Percentiles rank a stretch among this genome's conserved stretches.
phyloP scores from a whole-genome alignment of 768 basidiomycete species.

The Hydnomerulius pinastri region DNA sequence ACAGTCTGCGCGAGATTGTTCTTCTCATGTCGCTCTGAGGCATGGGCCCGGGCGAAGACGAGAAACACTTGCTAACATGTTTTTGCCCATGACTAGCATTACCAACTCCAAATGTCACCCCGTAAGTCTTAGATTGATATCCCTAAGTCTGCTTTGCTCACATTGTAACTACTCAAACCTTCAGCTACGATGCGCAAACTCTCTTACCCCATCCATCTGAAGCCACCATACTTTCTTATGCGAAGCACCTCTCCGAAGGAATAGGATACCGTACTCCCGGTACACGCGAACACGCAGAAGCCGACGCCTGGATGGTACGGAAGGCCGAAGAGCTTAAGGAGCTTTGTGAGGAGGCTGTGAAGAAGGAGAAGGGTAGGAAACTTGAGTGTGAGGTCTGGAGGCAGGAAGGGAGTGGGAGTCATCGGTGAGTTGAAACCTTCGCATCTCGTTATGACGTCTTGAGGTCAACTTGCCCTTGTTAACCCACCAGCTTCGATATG shows the following conservation, averaged over 20 bases:
- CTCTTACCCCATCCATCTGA: slow-evolving; percentile 73
- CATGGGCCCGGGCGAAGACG: neutral
- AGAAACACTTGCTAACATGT: slow-evolving; percentile 5
- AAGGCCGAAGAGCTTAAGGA: slow-evolving; percentile 62
- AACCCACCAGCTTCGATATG: slow-evolving; percentile 80
- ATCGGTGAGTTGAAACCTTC: slow-evolving; percentile 57
- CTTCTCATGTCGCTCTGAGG: neutral
- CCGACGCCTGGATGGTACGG: slow-evolving; percentile 79
- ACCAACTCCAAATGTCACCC: slow-evolving; percentile 53
- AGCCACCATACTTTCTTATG: slow-evolving; percentile 60
- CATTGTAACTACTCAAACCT: neutral
- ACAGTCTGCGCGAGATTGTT: neutral
- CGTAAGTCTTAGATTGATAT: slow-evolving; percentile 39
- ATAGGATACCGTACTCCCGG: slow-evolving; percentile 94
- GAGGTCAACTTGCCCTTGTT: neutral
- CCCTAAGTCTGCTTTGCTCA: neutral
- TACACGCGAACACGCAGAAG: slow-evolving; percentile 82
- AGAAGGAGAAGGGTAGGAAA: slow-evolving; percentile 45
- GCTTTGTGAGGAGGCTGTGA: slow-evolving; percentile 60
- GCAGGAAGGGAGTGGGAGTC: slow-evolving; percentile 85
- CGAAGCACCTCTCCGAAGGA: slow-evolving; percentile 74
- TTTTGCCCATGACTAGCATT: slow-evolving; percentile 42
- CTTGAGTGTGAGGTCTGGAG: slow-evolving; percentile 92
- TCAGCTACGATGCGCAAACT: slow-evolving; percentile 51
- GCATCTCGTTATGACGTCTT: neutral